Conservation (phyloP, 352 stramenopile species). For the Phytophthora kernoviae region DNA sequence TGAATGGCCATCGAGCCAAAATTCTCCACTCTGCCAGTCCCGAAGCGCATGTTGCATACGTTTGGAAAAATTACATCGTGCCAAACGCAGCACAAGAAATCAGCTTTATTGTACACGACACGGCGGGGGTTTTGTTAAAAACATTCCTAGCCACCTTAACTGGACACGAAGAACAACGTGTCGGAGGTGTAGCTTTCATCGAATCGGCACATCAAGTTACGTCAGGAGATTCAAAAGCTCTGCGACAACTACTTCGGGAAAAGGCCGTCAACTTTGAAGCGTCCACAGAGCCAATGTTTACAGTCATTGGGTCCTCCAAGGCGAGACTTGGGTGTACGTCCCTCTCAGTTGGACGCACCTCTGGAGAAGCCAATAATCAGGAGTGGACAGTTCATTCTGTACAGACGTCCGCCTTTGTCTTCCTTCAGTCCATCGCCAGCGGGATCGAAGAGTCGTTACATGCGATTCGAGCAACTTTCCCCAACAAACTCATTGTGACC, state of each 20-base stretch:
- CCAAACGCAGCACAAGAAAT: constrained; percentile 84
- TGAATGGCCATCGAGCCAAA: constrained; percentile 84
- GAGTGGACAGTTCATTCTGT: constrained; percentile 88
- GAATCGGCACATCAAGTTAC: constrained; percentile 79
- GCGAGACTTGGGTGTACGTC: constrained; percentile 75
- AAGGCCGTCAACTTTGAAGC: constrained; percentile 87
- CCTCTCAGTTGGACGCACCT: constrained; percentile 76
- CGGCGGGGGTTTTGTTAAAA: constrained; percentile 74
- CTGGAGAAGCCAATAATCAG: constrained; percentile 69
- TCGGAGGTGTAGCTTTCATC: constrained; percentile 87
- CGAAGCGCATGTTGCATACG: constrained; percentile 79
- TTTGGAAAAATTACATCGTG: constrained; percentile 89
- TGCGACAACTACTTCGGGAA: constrained; percentile 66
- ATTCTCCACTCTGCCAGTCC: constrained; percentile 81
- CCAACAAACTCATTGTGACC: constrained; percentile 91
- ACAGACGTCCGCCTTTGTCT: constrained; percentile 88
- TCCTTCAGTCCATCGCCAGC: constrained; percentile 76
- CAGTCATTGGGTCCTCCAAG: constrained; percentile 75
- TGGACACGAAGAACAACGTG: constrained; percentile 58
- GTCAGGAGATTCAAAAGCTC: constrained; percentile 51
- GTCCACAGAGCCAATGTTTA: constrained; percentile 85
- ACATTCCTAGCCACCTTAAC: constrained; percentile 62
- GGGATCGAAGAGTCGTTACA: constrained; percentile 78
- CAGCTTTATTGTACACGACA: constrained; percentile 83
- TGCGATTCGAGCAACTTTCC: constrained; percentile 83